Conservation (phyloP, 805 yeast genomes). For the Zygoascus bituminiphila region DNA sequence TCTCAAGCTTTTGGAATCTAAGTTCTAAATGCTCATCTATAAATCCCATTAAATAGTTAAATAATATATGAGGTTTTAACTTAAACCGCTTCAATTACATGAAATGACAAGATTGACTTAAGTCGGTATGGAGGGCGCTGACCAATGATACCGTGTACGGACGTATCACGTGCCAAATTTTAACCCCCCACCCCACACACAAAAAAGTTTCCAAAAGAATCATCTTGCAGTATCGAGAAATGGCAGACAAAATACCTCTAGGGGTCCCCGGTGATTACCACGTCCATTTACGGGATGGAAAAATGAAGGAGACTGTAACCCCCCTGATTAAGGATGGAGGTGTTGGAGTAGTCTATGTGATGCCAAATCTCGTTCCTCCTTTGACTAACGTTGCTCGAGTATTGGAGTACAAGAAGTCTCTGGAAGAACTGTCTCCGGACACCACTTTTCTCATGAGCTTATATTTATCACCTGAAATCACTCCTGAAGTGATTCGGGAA, state of each 20-base stretch:
- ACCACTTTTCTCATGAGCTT: conserved; percentile 90
- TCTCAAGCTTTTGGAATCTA: conserved; percentile 29
- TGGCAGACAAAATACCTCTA: conserved; percentile 9
- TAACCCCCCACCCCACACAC: no score
- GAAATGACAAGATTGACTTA: no score
- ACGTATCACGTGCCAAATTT: no score
- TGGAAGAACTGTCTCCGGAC: conserved; percentile 62
- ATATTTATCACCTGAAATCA: conserved; percentile 66
- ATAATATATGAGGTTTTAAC: no score
- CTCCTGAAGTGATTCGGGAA: conserved; percentile 74
- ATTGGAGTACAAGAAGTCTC: conserved; percentile 52
- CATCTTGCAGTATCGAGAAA: not conserved
- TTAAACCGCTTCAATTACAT: no score
- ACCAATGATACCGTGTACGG: no score
- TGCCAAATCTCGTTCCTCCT: conserved; percentile 97
- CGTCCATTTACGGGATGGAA: conserved; percentile 90
- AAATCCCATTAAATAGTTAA: not conserved
- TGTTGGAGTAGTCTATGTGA: conserved; percentile 78
- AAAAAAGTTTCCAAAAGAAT: not conserved
- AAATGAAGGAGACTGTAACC: conserved; percentile 83
- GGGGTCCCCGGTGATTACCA: conserved; percentile 64
- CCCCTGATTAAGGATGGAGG: conserved; percentile 93
- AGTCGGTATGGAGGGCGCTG: no score
- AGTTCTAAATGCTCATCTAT: conserved; percentile 9
- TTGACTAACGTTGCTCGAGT: conserved; percentile 69